phyloP scores from a whole-genome alignment of 225 moss, liverwort and hornwort genomes.

The Polytrichum commune region DNA sequence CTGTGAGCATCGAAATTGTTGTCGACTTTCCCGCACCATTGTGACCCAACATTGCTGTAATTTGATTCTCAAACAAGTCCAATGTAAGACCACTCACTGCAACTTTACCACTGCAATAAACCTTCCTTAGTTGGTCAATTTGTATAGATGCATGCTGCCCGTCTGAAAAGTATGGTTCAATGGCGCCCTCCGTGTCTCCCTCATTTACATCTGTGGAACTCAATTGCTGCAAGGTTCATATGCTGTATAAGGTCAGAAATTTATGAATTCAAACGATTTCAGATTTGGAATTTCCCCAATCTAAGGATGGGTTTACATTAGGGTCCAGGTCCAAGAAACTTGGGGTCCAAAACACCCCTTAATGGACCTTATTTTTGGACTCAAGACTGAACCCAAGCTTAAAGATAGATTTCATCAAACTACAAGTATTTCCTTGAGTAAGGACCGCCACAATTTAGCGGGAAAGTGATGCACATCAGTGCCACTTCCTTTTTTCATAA shows the following conservation, averaged over 20 bases:
- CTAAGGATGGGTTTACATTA: too few relatives aligned
- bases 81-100: constrained; percentile 76
- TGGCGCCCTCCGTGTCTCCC: constrained; percentile 31
- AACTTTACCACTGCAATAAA: constrained; percentile 66
- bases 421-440: too few relatives aligned
- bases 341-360: too few relatives aligned
- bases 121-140: constrained; percentile 68
- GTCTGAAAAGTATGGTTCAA: constrained; percentile 50
- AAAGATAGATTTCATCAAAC: too few relatives aligned
- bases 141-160: constrained; percentile 47
- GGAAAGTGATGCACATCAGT: too few relatives aligned
- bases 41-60: constrained; percentile 87
- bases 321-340: too few relatives aligned
- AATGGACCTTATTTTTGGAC: too few relatives aligned
- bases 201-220: constrained; percentile 30
- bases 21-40: constrained; percentile 96
- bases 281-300: too few relatives aligned
- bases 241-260: neutral
- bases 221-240: constrained; percentile 25
- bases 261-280: too few relatives aligned
- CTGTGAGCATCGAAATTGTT: constrained; percentile 88
- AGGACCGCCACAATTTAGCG: too few relatives aligned
- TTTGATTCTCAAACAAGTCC: constrained; percentile 73
- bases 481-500: too few relatives aligned
- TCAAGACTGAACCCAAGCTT: too few relatives aligned